These are phyloP conservation scores for Cystobasidium onofrii DNA, from an alignment of 768 basidiomycete species.

Conservation along the genomic window DNA sequence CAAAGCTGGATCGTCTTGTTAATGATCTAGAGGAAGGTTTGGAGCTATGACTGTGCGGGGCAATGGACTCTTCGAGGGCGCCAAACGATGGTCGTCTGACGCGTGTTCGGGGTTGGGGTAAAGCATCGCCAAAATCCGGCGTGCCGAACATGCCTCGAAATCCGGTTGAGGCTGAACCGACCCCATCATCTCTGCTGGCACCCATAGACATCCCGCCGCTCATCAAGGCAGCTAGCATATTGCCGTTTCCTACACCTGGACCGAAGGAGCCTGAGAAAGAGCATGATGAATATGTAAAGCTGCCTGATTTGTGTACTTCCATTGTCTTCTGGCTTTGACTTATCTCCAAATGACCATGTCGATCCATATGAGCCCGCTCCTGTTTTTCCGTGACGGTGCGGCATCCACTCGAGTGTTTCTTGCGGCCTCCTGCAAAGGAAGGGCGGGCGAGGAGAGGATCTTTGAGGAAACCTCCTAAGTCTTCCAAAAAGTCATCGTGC, in stretches of 20 bases:
- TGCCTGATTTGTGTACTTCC: conserved; percentile 1
- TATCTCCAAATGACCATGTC: conserved; percentile 12
- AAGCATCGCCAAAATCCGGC: neutral
- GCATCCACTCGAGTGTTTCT: neutral
- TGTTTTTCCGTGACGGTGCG: conserved; percentile 6
- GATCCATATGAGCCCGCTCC: neutral
- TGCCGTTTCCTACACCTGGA: neutral
- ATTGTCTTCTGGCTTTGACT: neutral
- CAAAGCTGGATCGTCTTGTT: neutral
- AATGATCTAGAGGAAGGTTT: neutral
- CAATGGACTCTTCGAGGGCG: neutral
- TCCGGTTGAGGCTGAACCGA: neutral
- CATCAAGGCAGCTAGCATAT: conserved; percentile 11
- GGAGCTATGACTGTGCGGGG: neutral
- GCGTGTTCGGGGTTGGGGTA: neutral
- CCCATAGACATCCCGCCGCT: neutral
- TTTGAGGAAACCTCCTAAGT: neutral
- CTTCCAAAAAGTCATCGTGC: neutral
- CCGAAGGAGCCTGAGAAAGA: conserved; percentile 19
- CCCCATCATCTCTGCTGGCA: neutral
- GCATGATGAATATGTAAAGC: conserved; percentile 2
- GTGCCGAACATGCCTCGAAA: neutral
- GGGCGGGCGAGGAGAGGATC: neutral
- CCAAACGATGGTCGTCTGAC: neutral
- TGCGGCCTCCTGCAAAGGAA: neutral